Base-by-base conservation (phyloP, 2,329 filamentous ascomycete species). In the Neonectria faginata region DNA sequence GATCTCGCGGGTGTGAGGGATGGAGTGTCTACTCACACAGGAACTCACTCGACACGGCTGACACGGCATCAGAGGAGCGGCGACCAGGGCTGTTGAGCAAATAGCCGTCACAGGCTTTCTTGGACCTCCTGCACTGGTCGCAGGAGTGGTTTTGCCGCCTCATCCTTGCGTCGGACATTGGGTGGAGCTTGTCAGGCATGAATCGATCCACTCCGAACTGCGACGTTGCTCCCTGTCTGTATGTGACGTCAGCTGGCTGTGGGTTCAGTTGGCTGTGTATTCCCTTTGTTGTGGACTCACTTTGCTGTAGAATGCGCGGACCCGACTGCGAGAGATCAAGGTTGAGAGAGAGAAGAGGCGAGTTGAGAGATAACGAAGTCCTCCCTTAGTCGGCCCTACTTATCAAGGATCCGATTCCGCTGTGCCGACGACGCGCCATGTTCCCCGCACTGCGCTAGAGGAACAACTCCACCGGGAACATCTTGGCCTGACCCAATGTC, bases 31-130 rank as follows among this genome's bases (percentile, higher is more conserved):
- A 55, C 59, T 59, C 45, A 60, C 63, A 58, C n/a, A 29, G 29
- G 5, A 29, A 20, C 7, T 58, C 48, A 6, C 39, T 25, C 25
- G 59, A 58, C n/a, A 48, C 16, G 16, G 33, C 20, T 8, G 63
- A 41, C 47, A 29, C 27, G 4, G 47, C 57, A 50, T 53, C 63
- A 22, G 59, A 53, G 33, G 39, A 45, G 22, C 50, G 57, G 4
- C 56, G 61, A 25, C 47, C 58, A n/a, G 52, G 41, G 7, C 51
- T 60, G 25, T 70, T 69, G 14, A 74, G 63, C 20, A 62, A 16
- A 25, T 64, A 72, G n/a, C 70, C 72, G 64, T 74, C 72, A 54
- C 72, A 74, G 5, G 71, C 71, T 54, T 73, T 73, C 50, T 74
- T 74, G 20, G 72, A 73, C 48, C 66, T 60, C 33, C 65, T 62